Percentiles rank a stretch among this genome's conserved stretches.
These are phyloP conservation scores for Pseudomonodictys pantanalensis DNA, from an alignment of 495 filamentous ascomycete species.

Conservation along the genomic window DNA sequence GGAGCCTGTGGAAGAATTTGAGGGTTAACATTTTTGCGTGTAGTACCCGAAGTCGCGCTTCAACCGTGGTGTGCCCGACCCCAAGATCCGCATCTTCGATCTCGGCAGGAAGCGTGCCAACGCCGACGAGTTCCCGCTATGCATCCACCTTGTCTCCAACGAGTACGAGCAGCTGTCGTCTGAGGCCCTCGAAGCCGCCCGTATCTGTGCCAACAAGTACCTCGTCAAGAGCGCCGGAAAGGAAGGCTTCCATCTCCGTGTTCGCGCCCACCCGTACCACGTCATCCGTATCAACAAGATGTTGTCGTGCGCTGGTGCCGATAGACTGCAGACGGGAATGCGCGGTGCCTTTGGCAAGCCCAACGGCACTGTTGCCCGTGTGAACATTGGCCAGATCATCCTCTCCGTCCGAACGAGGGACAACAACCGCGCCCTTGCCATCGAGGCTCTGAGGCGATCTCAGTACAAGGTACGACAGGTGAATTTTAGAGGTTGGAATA, in stretches of 20 bases:
- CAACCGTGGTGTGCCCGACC: slow-evolving; percentile 99
- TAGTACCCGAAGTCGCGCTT: slow-evolving; percentile 99
- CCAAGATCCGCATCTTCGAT: slow-evolving; percentile 99
- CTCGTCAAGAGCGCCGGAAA: slow-evolving; percentile 96
- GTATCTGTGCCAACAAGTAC: slow-evolving; percentile 74
- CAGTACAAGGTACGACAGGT: slow-evolving; percentile 74
- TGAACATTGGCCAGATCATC: slow-evolving; percentile 99
- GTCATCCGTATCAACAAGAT: slow-evolving; percentile 99
- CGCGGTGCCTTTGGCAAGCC: slow-evolving; percentile 99
- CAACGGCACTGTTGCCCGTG: slow-evolving; percentile 94
- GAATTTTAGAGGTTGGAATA: not conserved
- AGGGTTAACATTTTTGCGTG: slow-evolving; percentile 36
- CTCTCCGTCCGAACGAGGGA: slow-evolving; percentile 96
- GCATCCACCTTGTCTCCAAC: slow-evolving; percentile 97
- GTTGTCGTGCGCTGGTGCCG: slow-evolving; percentile 99
- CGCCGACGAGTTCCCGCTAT: slow-evolving; percentile 95
- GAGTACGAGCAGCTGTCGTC: slow-evolving; percentile 99
- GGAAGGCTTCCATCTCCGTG: slow-evolving; percentile 98
- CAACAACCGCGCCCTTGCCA: slow-evolving; percentile 80
- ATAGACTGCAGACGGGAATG: slow-evolving; percentile 99
- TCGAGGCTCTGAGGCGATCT: slow-evolving; percentile 96
- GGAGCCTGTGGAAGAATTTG: not conserved
- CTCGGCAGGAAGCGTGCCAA: slow-evolving; percentile 96
- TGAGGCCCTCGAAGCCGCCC: slow-evolving; percentile 97
- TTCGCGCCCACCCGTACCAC: slow-evolving; percentile 98